Evolutionary conservation across 345 rosid genomes (phyloP), one percentile per base, ranked within the genome.

Genomic region (Eucalyptus globulus): DNA sequence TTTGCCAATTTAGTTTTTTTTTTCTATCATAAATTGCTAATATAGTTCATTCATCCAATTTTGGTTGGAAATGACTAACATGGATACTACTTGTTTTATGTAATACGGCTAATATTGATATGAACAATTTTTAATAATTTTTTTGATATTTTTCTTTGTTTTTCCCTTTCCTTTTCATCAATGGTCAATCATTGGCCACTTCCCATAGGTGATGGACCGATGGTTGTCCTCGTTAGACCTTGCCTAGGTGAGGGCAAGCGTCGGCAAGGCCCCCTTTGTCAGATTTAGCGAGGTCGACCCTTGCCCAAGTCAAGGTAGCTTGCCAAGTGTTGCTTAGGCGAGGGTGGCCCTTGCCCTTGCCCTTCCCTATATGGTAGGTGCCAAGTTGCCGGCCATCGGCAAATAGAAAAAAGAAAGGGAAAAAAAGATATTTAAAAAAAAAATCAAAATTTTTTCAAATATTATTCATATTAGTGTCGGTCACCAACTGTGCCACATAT

Each of bases 51-150:
- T 53, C 3, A 21, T 22, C 29, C 29, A 24, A 56, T 56, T 24
- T 4, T 56, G 13, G 6, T 0, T 2, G 0, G 1, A 56, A 24
- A 56, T 56, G 6, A 26, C 13, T 56, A 26, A 56, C 29, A 56
- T 56, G 29, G 29, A 56, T 56, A 26, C 0, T 56, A 26, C 27
- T 0, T 10, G 0, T 22, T 11, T 22, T 56, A 56, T 1, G 6
- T 22, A 24, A 24, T 2, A 56, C 1, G 3, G 0, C 0, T 0
- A 0, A 6, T 56, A 24, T 0, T 22, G 0, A 56, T 56, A 24
- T 24, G 62, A 56, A 24, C 1, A 24, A 24, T 22, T 56, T 56
- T 56, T 56, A 56, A 56, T 56, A 24, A 22, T 56, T 56, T 16
- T 50, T 56, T 9, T 0, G 3, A 56, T 56, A 10, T 56, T 56